Percentiles rank a stretch among this genome's conserved stretches.
Evolutionary conservation across 1,284 basidiomycete species (phyloP).

Genomic region (Pseudozyma pruni): DNA sequence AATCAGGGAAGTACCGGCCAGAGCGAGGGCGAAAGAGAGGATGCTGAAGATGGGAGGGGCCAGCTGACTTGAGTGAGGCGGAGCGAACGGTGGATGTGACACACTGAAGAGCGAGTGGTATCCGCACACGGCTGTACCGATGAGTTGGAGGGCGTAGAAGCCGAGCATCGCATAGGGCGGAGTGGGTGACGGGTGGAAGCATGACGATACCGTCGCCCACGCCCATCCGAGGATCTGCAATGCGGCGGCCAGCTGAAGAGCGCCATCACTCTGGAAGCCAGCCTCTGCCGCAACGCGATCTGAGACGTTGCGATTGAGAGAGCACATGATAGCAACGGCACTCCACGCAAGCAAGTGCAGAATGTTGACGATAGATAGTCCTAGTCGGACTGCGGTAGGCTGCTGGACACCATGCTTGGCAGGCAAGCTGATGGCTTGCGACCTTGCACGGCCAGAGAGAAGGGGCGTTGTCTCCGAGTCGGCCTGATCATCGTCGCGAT

Average conservation of each 20-base stretch:
- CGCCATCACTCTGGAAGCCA: constrained; percentile 8
- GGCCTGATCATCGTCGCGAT: not conserved
- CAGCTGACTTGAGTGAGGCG: constrained; percentile 15
- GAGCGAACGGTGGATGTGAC: constrained; percentile 12
- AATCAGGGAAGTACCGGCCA: constrained; percentile 15
- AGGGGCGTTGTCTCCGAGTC: constrained; percentile 26
- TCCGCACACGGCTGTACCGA: constrained; percentile 7
- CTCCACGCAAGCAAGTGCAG: constrained; percentile 21
- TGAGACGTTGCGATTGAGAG: not conserved
- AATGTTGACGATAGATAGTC: constrained; percentile 16
- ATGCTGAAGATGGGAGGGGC: constrained; percentile 21
- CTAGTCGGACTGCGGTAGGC: constrained; percentile 10
- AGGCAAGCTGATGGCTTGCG: not conserved
- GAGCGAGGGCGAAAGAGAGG: constrained; percentile 3
- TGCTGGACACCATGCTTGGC: constrained; percentile 5
- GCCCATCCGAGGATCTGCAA: constrained; percentile 19
- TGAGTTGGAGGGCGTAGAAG: constrained; percentile 18
- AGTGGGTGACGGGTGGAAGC: constrained; percentile 22
- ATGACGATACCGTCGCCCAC: constrained; percentile 7
- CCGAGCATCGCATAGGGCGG: constrained; percentile 23
- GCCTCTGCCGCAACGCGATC: constrained; percentile 10
- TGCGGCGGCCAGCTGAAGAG: constrained; percentile 13
- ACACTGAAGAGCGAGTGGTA: constrained; percentile 27
- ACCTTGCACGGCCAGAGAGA: not conserved
- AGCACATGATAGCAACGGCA: constrained; percentile 6